A percentile compares a stretch with the other conserved stretches of the same genome.
Evolutionary conservation across 495 filamentous ascomycete genomes (phyloP).

Genomic region (Cercophora sp.): DNA sequence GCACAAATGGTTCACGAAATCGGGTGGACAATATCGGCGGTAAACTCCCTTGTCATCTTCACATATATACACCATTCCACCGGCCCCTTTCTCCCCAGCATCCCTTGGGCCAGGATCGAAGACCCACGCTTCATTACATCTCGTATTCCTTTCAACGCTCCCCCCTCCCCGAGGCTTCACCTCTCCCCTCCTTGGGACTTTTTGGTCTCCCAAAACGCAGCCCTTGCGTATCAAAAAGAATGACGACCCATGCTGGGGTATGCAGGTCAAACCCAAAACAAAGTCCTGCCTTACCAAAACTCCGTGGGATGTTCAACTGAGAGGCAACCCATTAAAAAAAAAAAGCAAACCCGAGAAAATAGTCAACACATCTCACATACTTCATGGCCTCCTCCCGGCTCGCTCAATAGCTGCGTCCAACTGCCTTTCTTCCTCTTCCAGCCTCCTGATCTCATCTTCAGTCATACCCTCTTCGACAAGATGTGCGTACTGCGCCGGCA

Average conservation of each 20-base stretch:
- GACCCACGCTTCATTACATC: not conserved
- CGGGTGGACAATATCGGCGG: no score
- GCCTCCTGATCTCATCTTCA: constrained; percentile 40
- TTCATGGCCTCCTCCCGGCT: constrained; percentile 22
- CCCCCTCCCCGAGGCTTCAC: not conserved
- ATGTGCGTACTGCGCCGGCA: constrained; percentile 37
- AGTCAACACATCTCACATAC: no score
- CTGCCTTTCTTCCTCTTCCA: constrained; percentile 48
- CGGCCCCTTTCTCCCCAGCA: no score
- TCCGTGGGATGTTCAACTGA: no score
- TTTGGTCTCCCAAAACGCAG: no score
- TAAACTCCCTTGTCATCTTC: no score
- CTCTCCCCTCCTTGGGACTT: not conserved
- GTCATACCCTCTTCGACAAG: constrained; percentile 51
- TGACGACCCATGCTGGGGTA: not conserved
- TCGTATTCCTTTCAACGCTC: not conserved
- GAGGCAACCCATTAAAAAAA: no score
- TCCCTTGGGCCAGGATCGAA: not conserved
- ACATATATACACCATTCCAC: no score
- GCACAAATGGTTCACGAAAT: no score
- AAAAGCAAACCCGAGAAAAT: not conserved
- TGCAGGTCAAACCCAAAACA: no score
- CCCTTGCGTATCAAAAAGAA: not conserved
- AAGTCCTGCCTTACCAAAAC: no score
- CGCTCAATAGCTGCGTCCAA: constrained; percentile 47